Conservation (phyloP, 139 green algal genomes). For the Chloropicon primus region DNA sequence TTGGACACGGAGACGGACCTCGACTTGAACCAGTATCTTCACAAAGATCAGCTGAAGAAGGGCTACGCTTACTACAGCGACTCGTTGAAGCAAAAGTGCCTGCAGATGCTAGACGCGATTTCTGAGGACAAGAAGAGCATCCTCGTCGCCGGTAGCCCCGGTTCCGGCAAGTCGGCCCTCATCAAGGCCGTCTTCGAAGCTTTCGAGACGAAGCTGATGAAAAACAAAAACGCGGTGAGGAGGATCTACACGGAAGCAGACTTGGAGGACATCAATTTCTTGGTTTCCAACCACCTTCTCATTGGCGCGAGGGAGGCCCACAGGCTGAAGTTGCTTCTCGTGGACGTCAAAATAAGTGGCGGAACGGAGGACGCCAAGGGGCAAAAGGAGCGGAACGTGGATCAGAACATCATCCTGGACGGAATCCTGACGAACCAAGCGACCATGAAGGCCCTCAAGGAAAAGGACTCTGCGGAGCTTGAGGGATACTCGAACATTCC, state of each 20-base stretch:
- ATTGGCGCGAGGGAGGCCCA: not conserved
- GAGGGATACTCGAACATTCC: not conserved
- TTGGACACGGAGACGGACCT: not conserved
- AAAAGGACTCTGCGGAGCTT: not conserved
- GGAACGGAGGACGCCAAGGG: not conserved
- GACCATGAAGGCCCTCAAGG: not conserved
- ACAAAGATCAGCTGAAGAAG: not conserved
- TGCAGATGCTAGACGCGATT: not conserved
- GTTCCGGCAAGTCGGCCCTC: not conserved
- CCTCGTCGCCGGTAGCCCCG: not conserved
- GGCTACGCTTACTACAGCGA: not conserved
- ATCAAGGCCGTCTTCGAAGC: not conserved
- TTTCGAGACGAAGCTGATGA: not conserved
- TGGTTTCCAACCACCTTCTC: not conserved
- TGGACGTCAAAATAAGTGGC: too few species aligned
- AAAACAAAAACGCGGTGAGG: not conserved
- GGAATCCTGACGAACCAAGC: not conserved
- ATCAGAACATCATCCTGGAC: not conserved
- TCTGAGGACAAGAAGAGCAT: not conserved
- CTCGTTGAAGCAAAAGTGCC: not conserved
- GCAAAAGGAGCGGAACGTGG: not conserved
- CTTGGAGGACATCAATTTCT: not conserved
- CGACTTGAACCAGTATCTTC: not conserved
- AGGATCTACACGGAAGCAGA: not conserved
- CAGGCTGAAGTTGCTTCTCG: not conserved